Conservation (phyloP, 192 early-diverging fungal species). For the Dispira parvispora region DNA sequence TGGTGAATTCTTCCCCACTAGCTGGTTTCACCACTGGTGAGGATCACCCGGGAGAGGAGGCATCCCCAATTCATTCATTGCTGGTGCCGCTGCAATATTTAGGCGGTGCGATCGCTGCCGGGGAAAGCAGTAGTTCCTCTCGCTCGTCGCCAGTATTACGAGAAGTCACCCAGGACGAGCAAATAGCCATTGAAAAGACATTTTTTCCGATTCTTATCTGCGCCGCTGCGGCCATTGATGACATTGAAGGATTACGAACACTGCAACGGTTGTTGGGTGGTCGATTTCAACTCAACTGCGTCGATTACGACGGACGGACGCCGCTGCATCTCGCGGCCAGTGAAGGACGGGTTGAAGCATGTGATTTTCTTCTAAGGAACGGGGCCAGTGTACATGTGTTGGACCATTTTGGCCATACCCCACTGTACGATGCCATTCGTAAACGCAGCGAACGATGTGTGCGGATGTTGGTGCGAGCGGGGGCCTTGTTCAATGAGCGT, state of each 20-base stretch:
- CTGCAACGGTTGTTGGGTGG: constrained; percentile 40
- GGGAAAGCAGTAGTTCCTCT: no score
- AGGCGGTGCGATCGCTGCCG: no score
- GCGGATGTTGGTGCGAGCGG: constrained; percentile 50
- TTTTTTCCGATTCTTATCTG: constrained; percentile 74
- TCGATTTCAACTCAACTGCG: constrained; percentile 42
- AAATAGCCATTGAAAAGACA: constrained; percentile 50
- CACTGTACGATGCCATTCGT: constrained; percentile 66
- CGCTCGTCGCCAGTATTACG: no score
- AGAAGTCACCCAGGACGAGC: constrained; percentile 24
- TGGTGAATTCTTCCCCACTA: no score
- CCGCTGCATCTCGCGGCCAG: constrained; percentile 77
- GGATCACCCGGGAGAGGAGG: no score
- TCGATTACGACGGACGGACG: constrained; percentile 67
- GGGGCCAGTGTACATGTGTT: constrained; percentile 85
- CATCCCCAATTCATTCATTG: no score
- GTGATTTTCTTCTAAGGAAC: constrained; percentile 55
- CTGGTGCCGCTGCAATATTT: no score
- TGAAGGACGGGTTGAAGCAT: constrained; percentile 52
- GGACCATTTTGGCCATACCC: constrained; percentile 77
- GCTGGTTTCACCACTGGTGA: no score
- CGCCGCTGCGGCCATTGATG: constrained; percentile 68
- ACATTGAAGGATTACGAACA: constrained; percentile 56
- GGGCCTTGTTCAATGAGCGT: constrained; percentile 77
- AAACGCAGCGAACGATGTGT: constrained; percentile 43